Evolutionary conservation across 495 filamentous ascomycete species (phyloP), one percentile per base, ranked within the genome.

Genomic region (Trichoderma asperelloides): DNA sequence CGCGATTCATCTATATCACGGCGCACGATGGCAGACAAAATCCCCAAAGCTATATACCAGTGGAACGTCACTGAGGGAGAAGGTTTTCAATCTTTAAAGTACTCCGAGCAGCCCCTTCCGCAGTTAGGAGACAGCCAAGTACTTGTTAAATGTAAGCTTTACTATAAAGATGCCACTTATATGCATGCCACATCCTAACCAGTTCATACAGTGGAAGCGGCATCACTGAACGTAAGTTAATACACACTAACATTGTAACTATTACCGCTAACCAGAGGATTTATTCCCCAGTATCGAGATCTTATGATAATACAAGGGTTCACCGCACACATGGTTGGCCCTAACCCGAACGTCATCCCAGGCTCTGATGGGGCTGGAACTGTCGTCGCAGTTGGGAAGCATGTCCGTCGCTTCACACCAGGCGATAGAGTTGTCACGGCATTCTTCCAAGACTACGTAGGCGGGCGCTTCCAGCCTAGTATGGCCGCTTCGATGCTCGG

Each of bases 281-380:
- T 47, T 1, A 47, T 11, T 0, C 11, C 21, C 49, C 6, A 90
- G 70, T 90, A 87, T 71, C 81, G 87, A 47, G 87, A 89, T 70
- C 74, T 89, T 39, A 80, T 86, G 60, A 88, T 90, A 69, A 77
- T 85, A 1, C 79, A 55, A 43, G 66, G 68, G 15, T 57, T 65
- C 16, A 72, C 69, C 51, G 67, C 68, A 2, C 71, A 87, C 72
- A 71, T 79, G 2, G 65, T 80, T 21, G 77, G 71, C 3, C 70
- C 81, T 21, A 77, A 71, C 3, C 70, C 81, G 30, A 78, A 77
- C 60, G 79, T 89, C 0, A 78, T 90, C 1, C 86, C 88, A 0
- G 81, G 77, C 63, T 90, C 87, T 64, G 88, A 91, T 71, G 88
- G 86, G 60, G 84, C 88, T 11, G 88, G 87, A 47, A 81, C 80